Base-by-base conservation (phyloP, 495 filamentous ascomycete genomes). In the Neurospora pannonica region DNA sequence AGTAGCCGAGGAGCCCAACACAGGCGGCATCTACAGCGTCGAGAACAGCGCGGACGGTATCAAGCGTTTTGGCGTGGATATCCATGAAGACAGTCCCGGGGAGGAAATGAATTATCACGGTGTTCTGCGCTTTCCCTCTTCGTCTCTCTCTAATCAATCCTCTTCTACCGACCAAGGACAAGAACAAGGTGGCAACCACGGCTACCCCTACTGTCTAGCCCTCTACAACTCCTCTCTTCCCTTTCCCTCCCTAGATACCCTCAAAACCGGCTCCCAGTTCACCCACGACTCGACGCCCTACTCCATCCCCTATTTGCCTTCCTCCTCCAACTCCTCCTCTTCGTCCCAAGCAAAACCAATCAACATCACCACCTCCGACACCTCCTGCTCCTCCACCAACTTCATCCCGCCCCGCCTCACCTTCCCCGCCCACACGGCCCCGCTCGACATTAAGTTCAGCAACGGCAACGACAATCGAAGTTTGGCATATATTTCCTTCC, bases 71-170 rank as follows among this genome's bases (percentile, higher is more conserved):
- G 86, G 85, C 1, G 74, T 81, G 24, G 90, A 93, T 74, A 87
- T 93, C 42, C 90, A 93, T 76, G 77, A 87, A 48, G 85, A 93
- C 46, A 94, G 94, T 75, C 92, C 92, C 0, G 91, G 89, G 15
- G 92, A 94, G 78, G 91, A 94, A 76, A 80, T 94, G 73, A 94
- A 94, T 78, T 92, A 85, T 80, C 89, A 91, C 17, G 92, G 92
- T 2, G 85, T 85, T 54, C 83, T 93, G 5, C 54, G 7, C 28
- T 15, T 67, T 17, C 54, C 54, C 24, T 62, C 48, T 31, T 62
- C 13, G 0, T 28, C 48, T 5, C 0, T n/a, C 46, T 15, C 46
- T 28, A 85, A 88, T 72, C 79, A 79, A 2, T 84, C 88, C 0
- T 75, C 79, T 0, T 75, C 82, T 42, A 0, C 17, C 19, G 9